Evolutionary conservation across 1,284 basidiomycete genomes (phyloP), one percentile per base, ranked within the genome.

Genomic region (Trichosporon ovoides): DNA sequence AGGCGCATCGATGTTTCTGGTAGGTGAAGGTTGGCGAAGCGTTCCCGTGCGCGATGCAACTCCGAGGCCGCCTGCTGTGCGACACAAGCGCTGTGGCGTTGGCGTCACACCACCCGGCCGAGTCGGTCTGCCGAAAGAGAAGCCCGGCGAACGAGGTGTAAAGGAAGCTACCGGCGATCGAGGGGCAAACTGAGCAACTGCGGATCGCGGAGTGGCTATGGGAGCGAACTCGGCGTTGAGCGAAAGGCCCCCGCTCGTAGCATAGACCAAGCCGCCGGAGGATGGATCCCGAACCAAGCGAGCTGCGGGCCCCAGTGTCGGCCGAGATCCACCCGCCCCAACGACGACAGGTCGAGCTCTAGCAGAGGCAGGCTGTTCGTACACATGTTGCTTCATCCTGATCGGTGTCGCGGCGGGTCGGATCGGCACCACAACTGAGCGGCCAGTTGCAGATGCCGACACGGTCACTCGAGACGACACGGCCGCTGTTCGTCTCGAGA

Each of bases 181-280:
- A 16, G 35, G 50, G 4, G 12, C 60, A 63, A 16, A 58, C 60
- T 9, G 37, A 24, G 16, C 51, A 16, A 31, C 43, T 7, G 43
- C 22, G 1, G 43, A 48, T 31, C 43, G 13, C 7, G 43, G 43
- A 7, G 40, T 7, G 20, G 43, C 43, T 1, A 48, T 24, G 11
- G 43, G 22, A 38, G 37, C 37, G 14, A 48, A 31, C 24, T 48
- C 43, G 43, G 43, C 43, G 28, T 6, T 31, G 43, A 48, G n/a
- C 6, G 24, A 31, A 22, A 28, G 43, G 4, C 43, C 31, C 1
- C 36, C 34, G 48, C 37, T 51, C 3, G 55, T 38, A 7, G 55
- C 37, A 18, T 40, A 40, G 55, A 40, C 31, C 9, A 49, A 14
- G 14, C 19, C 20, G 19, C 55, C 48, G 2, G 55, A 40, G 6